phyloP scores from a whole-genome alignment of 495 filamentous ascomycete species.

The Aspergillus ostianus region DNA sequence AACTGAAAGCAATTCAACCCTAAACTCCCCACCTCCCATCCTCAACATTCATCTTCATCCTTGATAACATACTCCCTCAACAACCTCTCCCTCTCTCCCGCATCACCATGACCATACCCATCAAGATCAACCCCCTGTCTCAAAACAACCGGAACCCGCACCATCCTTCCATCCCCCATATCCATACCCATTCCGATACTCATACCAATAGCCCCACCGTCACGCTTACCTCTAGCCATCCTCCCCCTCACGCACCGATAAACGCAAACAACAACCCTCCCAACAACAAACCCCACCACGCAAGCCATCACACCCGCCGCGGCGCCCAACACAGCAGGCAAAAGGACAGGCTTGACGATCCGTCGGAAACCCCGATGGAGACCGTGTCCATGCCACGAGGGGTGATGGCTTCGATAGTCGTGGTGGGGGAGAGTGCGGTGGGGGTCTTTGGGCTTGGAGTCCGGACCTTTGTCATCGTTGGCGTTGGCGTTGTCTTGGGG shows the following conservation, averaged over 20 bases:
- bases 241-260: constrained; percentile 17
- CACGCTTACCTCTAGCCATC: constrained; percentile 6
- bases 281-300: constrained; percentile 41
- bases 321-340: constrained; percentile 39
- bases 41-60: not conserved
- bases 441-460: too few species aligned
- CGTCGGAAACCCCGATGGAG: constrained; percentile 25
- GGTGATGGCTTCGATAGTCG: constrained; percentile 10
- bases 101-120: not conserved
- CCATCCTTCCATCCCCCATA: constrained; percentile 17
- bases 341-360: constrained; percentile 32
- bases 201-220: too few species aligned
- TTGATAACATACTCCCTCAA: not conserved
- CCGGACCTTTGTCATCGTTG: too few species aligned
- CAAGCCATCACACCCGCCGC: constrained; percentile 40
- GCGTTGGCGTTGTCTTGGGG: too few species aligned
- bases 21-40: too few species aligned
- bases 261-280: constrained; percentile 34
- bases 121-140: not conserved
- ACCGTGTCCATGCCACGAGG: constrained; percentile 12
- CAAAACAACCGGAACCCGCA: not conserved
- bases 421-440: not conserved
- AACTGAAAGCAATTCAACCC: too few species aligned
- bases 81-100: not conserved
- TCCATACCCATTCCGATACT: too few species aligned